Conservation (phyloP, 73 alveolate genomes). For the Halteria grandinella region DNA sequence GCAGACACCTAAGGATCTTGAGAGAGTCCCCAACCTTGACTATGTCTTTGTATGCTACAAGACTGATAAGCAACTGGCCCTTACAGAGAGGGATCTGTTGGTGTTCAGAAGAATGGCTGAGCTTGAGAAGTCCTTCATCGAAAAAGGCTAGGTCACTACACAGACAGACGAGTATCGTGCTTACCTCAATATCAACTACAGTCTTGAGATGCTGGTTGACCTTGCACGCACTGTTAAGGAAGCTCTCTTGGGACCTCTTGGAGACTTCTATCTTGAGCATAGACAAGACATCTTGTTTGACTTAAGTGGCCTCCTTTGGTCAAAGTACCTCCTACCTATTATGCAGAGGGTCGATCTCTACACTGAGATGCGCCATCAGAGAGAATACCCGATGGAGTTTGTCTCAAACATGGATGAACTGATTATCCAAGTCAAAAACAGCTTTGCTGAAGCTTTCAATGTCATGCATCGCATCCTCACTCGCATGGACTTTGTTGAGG, state of each 20-base stretch:
- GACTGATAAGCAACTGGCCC: constrained; percentile 85
- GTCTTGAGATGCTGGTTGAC: constrained; percentile 64
- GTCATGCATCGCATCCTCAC: constrained; percentile 67
- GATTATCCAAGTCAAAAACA: constrained; percentile 44
- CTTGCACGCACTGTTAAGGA: constrained; percentile 67
- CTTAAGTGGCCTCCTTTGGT: constrained; percentile 57
- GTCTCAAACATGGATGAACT: constrained; percentile 54
- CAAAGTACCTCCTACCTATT: constrained; percentile 63
- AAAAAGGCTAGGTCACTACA: constrained; percentile 43
- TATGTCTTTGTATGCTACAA: constrained; percentile 90
- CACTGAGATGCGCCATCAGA: constrained; percentile 59
- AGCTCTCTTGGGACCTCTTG: constrained; percentile 79
- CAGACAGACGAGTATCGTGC: constrained; percentile 22
- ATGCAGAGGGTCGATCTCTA: constrained; percentile 62
- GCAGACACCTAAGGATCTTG: constrained; percentile 77
- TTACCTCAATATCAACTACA: constrained; percentile 59
- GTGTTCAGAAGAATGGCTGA: constrained; percentile 88
- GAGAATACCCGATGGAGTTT: constrained; percentile 63
- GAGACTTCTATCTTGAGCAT: constrained; percentile 61
- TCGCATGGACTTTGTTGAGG: constrained; percentile 59
- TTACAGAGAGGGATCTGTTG: constrained; percentile 92
- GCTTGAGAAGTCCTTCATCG: constrained; percentile 72
- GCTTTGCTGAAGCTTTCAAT: constrained; percentile 64
- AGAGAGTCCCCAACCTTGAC: constrained; percentile 89
- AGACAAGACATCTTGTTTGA: constrained; percentile 73